Evolutionary conservation across 805 yeast species (phyloP), one percentile per base, ranked within the genome.

Genomic region (Yamadazyma akitaensis): DNA sequence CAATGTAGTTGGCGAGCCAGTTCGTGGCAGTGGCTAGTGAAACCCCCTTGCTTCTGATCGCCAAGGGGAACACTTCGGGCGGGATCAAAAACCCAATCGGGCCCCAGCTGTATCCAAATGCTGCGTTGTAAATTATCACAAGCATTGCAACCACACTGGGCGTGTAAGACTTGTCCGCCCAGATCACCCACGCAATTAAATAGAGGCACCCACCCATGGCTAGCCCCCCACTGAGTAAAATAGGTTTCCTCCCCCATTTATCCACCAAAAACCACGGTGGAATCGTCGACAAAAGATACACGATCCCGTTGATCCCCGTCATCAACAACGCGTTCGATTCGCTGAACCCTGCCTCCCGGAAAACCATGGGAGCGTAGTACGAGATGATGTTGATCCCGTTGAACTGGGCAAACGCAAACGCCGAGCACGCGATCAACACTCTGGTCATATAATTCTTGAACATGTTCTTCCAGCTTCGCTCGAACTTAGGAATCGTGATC

Each of bases 371-470:
- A 0, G 84, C 82, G 52, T 80, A 81, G 56, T 79, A 80, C 0
- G 80, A 72, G 35, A 81, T 76, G 44, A 80, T 70, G 55, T 81
- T 81, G 53, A 80, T 80, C 18, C 85, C 85, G 47, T 72, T 72
- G 47, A 72, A 67, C 50, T 72, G 77, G 16, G 77, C 76, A 60
- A 71, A 71, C 10, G 67, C 72, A 54, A 72, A 57, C 10, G 75
- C 72, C 17, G 72, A 66, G 49, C 77, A 72, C 16, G 68, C 76
- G 48, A 72, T 48, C 40, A 65, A 56, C 16, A 70, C 64, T 21
- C 76, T 45, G 11, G 56, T 53, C 43, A 62, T 49, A 55, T 77
- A 73, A 43, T 61, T 65, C 37, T 58, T 58, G 45, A 75, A 65
- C 67, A 75, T 61, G 49, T 67, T 68, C 26, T 58, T 62, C 72